A percentile compares a stretch with the other conserved stretches of the same genome.
Conservation (phyloP, 2,329 filamentous ascomycete genomes). For the Orbilia quercus region DNA sequence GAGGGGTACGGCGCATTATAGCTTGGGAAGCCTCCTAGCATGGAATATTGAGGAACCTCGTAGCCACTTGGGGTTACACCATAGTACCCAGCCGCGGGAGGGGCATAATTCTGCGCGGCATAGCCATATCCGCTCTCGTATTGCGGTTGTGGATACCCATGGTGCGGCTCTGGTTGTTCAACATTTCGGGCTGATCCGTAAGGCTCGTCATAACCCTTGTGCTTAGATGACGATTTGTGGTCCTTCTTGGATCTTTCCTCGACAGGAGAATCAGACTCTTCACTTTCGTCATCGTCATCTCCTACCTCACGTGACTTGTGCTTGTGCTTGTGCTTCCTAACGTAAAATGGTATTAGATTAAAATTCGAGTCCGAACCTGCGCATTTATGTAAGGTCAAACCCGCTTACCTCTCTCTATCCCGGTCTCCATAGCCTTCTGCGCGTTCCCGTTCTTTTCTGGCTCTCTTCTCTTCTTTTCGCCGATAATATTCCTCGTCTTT, state of each 20-base stretch:
- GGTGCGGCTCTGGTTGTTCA: conserved; percentile 23
- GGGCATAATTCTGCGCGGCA: neutral
- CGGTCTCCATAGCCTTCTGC: conserved; percentile 26
- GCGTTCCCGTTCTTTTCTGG: conserved; percentile 43
- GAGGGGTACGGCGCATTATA: conserved; percentile 41
- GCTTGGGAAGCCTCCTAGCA: conserved; percentile 33
- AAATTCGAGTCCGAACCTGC: too few species aligned
- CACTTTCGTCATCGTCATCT: conserved; percentile 31
- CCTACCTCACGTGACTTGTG: conserved; percentile 23
- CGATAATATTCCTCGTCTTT: conserved; percentile 55
- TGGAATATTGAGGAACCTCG: conserved; percentile 23
- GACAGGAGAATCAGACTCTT: conserved; percentile 28
- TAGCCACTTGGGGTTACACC: conserved; percentile 11
- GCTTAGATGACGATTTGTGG: conserved; percentile 24
- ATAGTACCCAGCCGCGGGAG: conserved; percentile 18
- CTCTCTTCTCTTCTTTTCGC: conserved; percentile 46
- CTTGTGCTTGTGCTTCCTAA: conserved; percentile 46
- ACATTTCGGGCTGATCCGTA: conserved; percentile 17
- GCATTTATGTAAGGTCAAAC: neutral
- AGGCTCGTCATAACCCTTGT: conserved; percentile 29
- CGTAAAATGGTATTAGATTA: too few species aligned
- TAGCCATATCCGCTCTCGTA: conserved; percentile 36
- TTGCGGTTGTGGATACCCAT: conserved; percentile 20
- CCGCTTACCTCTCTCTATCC: conserved; percentile 33
- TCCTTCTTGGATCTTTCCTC: conserved; percentile 29